Evolutionary conservation across 371 early-diverging fungal species (phyloP).

Genomic region (Dichotomocladium elegans): DNA sequence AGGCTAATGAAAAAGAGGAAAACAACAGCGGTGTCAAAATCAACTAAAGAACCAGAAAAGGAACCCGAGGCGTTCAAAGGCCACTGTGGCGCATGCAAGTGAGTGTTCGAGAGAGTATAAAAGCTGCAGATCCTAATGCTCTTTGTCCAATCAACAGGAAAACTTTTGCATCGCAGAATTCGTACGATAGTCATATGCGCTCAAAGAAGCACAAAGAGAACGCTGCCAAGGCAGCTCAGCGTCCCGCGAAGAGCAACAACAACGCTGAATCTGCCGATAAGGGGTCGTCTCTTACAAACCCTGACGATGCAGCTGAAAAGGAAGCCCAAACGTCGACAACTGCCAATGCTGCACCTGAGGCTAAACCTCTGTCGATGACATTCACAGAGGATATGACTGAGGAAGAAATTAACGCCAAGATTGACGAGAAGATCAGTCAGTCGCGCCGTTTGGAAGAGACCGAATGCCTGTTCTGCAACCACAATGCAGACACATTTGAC

Average conservation of each 20-base stretch:
- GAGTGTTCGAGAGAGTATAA: slow-evolving; percentile 4
- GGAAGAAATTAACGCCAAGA: slow-evolving; percentile 46
- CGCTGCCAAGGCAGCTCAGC: slow-evolving; percentile 40
- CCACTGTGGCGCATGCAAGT: slow-evolving; percentile 39
- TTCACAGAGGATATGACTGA: slow-evolving; percentile 48
- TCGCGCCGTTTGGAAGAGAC: slow-evolving; percentile 59
- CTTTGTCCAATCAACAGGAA: slow-evolving; percentile 39
- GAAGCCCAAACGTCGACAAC: slow-evolving; percentile 33
- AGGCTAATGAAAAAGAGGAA: not conserved
- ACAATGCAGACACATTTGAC: slow-evolving; percentile 65
- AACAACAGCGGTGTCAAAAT: slow-evolving; percentile 26
- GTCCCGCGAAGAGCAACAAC: slow-evolving; percentile 5
- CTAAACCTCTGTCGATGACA: slow-evolving; percentile 23
- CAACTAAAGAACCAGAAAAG: slow-evolving; percentile 13
- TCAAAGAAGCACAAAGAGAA: slow-evolving; percentile 92
- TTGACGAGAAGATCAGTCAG: slow-evolving; percentile 70
- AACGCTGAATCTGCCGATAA: not conserved
- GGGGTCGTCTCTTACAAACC: slow-evolving; percentile 11
- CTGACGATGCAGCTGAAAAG: slow-evolving; percentile 17
- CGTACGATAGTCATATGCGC: slow-evolving; percentile 80
- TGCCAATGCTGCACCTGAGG: slow-evolving; percentile 2
- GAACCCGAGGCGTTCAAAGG: slow-evolving; percentile 25
- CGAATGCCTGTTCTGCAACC: slow-evolving; percentile 85
- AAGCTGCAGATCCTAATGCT: not conserved
- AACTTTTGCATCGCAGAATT: slow-evolving; percentile 73